These are phyloP conservation scores for Blastomyces percursus DNA, from an alignment of 2,329 filamentous ascomycete species.

Conservation along the genomic window DNA sequence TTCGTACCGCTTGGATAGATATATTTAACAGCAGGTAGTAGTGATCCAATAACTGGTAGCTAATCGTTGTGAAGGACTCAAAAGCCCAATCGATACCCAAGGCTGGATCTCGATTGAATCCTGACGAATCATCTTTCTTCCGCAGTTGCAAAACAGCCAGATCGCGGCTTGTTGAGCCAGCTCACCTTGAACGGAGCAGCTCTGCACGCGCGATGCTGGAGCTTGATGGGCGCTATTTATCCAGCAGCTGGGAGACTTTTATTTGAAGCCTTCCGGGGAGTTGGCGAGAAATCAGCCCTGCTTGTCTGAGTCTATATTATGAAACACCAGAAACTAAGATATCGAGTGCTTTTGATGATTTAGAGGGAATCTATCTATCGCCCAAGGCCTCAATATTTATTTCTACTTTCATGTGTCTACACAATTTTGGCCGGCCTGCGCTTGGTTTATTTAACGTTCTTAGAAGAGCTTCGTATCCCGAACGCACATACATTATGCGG, in stretches of 20 bases:
- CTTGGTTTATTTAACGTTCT: not conserved
- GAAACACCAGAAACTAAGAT: not conserved
- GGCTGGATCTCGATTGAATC: not conserved
- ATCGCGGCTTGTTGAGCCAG: not conserved
- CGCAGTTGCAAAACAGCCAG: not conserved
- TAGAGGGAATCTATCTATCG: too few relatives aligned
- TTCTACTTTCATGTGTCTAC: not conserved
- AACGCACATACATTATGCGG: not conserved
- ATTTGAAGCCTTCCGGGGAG: not conserved
- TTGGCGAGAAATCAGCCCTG: not conserved
- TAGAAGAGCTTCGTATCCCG: not conserved
- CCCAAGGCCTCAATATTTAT: not conserved
- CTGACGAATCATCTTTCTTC: not conserved
- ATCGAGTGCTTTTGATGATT: not conserved
- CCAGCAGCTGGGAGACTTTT: not conserved
- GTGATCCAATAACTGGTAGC: not conserved
- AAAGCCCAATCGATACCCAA: not conserved
- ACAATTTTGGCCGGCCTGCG: not conserved
- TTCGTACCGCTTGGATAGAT: not conserved
- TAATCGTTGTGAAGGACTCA: not conserved
- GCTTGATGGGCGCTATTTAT: not conserved
- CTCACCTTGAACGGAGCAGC: not conserved
- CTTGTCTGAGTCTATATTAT: not conserved
- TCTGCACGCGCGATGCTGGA: not conserved
- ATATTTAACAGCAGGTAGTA: not conserved